Evolutionary conservation across 805 yeast genomes (phyloP).

Genomic region (baker's yeast (Saccharomyces cerevisiae)): DNA sequence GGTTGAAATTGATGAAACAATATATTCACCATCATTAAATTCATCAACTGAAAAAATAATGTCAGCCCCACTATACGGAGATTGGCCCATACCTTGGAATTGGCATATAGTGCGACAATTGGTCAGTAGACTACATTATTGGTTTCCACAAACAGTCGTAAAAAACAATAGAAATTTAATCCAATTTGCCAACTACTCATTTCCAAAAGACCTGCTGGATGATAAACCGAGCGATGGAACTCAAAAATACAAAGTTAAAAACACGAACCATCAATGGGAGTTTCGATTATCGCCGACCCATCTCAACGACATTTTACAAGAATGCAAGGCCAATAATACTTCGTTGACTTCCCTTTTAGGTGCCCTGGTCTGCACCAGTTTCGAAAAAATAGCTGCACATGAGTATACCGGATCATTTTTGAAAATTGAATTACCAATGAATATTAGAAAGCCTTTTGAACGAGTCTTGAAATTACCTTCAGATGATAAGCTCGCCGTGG

Average conservation of each 20-base stretch:
- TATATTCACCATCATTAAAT: neutral
- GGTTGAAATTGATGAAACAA: neutral
- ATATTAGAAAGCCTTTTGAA: constrained; percentile 1
- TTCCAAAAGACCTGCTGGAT: constrained; percentile 9
- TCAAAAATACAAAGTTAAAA: constrained; percentile 9
- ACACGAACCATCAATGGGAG: constrained; percentile 15
- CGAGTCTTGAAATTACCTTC: neutral
- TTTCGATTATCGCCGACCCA: constrained; percentile 8
- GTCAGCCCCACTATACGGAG: constrained; percentile 10
- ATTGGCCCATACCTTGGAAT: constrained; percentile 17
- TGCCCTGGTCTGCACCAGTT: constrained; percentile 9
- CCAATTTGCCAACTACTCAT: constrained; percentile 14
- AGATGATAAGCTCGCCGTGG: constrained; percentile 10
- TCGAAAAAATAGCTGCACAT: neutral
- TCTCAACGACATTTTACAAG: constrained; percentile 7
- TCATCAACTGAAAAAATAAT: neutral
- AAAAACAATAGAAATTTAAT: constrained; percentile 6
- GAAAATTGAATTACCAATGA: constrained; percentile 9
- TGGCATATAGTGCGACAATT: constrained; percentile 10
- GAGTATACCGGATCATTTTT: constrained; percentile 7
- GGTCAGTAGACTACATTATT: constrained; percentile 6
- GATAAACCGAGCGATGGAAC: neutral
- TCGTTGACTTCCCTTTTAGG: constrained; percentile 20
- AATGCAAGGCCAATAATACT: constrained; percentile 16
- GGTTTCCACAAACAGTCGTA: constrained; percentile 10